phyloP scores from a whole-genome alignment of 306 rosid species.

The Parietaria judaica region DNA sequence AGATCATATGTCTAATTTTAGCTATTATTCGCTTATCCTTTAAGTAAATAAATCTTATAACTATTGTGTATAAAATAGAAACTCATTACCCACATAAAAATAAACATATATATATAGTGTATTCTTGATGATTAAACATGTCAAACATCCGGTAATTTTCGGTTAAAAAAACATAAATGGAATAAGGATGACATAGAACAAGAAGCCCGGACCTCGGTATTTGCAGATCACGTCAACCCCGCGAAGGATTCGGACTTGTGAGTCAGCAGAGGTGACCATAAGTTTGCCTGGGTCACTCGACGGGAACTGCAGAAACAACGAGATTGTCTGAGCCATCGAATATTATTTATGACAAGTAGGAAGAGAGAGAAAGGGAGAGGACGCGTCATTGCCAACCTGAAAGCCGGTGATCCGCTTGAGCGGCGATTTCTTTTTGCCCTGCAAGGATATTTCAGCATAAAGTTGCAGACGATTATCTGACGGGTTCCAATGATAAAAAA shows the following conservation, averaged over 20 bases:
- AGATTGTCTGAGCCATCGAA: neutral
- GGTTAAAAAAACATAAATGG: no score
- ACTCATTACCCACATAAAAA: no score
- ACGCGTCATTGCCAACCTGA: constrained; percentile 21
- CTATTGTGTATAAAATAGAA: no score
- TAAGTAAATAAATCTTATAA: no score
- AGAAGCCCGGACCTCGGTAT: constrained; percentile 40
- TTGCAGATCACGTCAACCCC: constrained; percentile 56
- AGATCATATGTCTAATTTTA: no score
- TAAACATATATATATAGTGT: no score
- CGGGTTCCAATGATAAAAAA: neutral
- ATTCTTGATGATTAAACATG: no score
- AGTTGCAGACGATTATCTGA: constrained; percentile 16
- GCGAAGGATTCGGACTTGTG: constrained; percentile 59
- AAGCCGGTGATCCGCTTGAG: constrained; percentile 17
- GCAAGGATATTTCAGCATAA: constrained; percentile 16
- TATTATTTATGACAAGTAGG: neutral
- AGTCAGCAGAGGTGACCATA: constrained; percentile 71
- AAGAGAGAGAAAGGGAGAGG: neutral
- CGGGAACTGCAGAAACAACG: constrained; percentile 40
- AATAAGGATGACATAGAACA: neutral
- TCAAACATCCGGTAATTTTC: no score
- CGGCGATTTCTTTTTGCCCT: constrained; percentile 17
- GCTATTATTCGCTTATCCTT: no score
- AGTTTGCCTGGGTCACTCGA: constrained; percentile 55